phyloP scores from a whole-genome alignment of 2,329 filamentous ascomycete species.

The Talaromyces sp. region DNA sequence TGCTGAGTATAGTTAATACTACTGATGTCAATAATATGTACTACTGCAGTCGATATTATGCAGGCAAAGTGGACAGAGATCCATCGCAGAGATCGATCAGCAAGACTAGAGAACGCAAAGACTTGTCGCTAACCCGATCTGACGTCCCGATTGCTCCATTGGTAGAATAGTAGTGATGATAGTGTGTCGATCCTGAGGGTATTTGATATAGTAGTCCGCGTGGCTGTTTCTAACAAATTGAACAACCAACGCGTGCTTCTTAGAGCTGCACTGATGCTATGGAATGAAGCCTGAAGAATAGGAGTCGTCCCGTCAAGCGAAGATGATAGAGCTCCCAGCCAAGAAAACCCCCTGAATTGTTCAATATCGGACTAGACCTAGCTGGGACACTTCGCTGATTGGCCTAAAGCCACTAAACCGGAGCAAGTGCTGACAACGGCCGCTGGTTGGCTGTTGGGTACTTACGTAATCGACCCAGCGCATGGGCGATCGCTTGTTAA shows the following conservation, averaged over 20 bases:
- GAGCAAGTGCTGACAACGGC: background rate
- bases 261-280: background rate
- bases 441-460: too few relatives aligned
- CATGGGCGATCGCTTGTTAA: too few relatives aligned
- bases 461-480: too few relatives aligned
- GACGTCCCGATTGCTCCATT: background rate
- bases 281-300: background rate
- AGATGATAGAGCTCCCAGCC: background rate
- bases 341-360: background rate
- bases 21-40: background rate
- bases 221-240: background rate
- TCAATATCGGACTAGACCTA: background rate
- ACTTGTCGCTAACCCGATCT: background rate
- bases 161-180: background rate
- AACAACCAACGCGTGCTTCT: background rate
- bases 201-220: background rate
- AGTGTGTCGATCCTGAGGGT: background rate
- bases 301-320: background rate
- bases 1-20: background rate
- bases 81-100: background rate
- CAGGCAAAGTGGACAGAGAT: background rate
- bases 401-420: background rate
- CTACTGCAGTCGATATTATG: background rate
- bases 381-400: background rate
- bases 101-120: background rate